Percentiles rank a stretch among this genome's conserved stretches.
Conservation (phyloP, 805 yeast species). For the Yarrowia sp. region DNA sequence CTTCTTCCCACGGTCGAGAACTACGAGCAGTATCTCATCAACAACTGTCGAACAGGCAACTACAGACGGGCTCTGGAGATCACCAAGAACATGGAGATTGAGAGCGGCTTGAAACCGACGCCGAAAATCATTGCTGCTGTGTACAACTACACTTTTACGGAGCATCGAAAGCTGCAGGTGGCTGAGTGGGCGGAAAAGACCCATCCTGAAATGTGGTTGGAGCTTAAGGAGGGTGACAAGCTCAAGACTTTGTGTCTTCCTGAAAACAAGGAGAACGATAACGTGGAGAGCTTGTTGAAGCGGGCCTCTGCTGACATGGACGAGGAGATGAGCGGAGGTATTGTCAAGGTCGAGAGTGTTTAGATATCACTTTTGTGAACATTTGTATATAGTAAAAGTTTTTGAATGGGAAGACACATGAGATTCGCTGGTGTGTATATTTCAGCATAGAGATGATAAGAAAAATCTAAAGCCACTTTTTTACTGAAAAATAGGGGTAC, state of each 20-base stretch:
- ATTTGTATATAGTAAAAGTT: no score
- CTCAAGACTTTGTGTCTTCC: slow-evolving; percentile 35
- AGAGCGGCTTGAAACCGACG: slow-evolving; percentile 32
- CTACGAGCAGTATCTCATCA: slow-evolving; percentile 59
- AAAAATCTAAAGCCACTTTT: no score
- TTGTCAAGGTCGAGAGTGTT: slow-evolving; percentile 14
- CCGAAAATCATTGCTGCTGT: slow-evolving; percentile 34
- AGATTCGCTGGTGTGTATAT: no score
- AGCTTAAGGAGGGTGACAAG: slow-evolving; percentile 36
- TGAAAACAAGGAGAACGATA: slow-evolving; percentile 38
- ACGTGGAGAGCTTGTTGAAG: background rate
- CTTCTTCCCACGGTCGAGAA: slow-evolving; percentile 52
- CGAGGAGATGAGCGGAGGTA: slow-evolving; percentile 7
- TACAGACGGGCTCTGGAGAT: slow-evolving; percentile 54
- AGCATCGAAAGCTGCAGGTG: slow-evolving; percentile 39
- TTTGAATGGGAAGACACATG: no score
- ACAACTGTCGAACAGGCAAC: slow-evolving; percentile 65
- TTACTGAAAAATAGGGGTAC: no score
- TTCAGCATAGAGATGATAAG: no score
- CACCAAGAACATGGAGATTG: slow-evolving; percentile 46
- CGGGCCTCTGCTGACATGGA: background rate
- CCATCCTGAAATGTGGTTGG: slow-evolving; percentile 42
- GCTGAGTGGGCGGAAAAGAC: slow-evolving; percentile 42
- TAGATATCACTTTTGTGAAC: background rate
- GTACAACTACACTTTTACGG: slow-evolving; percentile 46